phyloP scores from a whole-genome alignment of 2,329 filamentous ascomycete species.

The Colletotrichum australisinense region DNA sequence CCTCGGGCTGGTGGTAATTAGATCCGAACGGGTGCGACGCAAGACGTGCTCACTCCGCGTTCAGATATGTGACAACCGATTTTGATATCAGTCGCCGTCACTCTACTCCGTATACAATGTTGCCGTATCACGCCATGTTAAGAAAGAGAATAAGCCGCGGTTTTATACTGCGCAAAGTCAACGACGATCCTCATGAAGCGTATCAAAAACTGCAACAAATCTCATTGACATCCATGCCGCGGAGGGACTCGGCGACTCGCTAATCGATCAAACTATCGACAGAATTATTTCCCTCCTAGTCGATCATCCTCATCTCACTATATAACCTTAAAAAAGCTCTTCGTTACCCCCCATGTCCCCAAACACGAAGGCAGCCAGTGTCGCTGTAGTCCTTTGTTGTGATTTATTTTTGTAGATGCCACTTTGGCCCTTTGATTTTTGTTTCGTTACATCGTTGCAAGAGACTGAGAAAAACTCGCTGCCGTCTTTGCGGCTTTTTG shows the following conservation, averaged over 20 bases:
- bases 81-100: too few species aligned
- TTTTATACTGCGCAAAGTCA: not conserved
- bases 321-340: not conserved
- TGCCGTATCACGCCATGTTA: not conserved
- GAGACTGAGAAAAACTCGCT: not conserved
- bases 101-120: too few species aligned
- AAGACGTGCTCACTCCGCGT: not conserved
- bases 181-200: not conserved
- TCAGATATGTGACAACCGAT: not conserved
- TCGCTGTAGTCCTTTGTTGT: not conserved
- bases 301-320: not conserved
- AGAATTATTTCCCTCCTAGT: not conserved
- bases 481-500: not conserved
- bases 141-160: not conserved
- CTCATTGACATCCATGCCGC: not conserved
- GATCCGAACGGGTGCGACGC: not conserved
- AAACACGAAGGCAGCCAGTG: not conserved
- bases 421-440: not conserved
- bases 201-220: not conserved
- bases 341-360: not conserved
- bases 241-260: not conserved
- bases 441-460: not conserved
- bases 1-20: not conserved
- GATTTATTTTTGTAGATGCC: not conserved
- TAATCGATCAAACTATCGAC: constrained; percentile 22